Evolutionary conservation across 805 yeast genomes (phyloP).

Genomic region (Priceomyces melissophilus): DNA sequence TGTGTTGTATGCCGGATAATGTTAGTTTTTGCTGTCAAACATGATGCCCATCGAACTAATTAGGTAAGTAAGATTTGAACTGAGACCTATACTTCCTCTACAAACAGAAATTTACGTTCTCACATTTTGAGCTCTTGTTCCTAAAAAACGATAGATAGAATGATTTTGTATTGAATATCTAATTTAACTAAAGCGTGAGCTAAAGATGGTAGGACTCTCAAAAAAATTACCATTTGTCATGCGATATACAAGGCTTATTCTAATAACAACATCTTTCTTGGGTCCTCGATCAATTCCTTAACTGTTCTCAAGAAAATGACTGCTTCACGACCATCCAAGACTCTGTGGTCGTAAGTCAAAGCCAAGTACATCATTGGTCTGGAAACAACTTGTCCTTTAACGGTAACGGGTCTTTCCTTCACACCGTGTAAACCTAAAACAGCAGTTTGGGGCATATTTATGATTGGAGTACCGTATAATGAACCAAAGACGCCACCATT

Average conservation of each 20-base stretch:
- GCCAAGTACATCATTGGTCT: conserved; percentile 99
- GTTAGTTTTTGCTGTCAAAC: neutral
- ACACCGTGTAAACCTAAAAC: conserved; percentile 97
- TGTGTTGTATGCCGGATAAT: neutral
- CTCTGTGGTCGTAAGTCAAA: conserved; percentile 96
- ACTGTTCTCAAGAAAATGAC: conserved; percentile 94
- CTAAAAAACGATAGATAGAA: too few species aligned
- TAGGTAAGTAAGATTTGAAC: too few species aligned
- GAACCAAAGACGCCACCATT: conserved; percentile 99
- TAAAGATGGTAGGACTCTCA: too few species aligned
- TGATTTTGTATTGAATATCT: too few species aligned
- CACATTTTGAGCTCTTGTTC: too few species aligned
- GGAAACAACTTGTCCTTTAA: conserved; percentile 90
- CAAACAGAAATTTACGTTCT: too few species aligned
- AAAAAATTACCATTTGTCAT: too few species aligned
- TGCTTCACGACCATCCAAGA: conserved; percentile 98
- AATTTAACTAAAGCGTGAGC: too few species aligned
- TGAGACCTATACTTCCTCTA: too few species aligned
- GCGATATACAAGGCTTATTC: conserved; percentile 11
- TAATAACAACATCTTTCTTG: conserved; percentile 86
- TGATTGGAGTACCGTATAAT: conserved; percentile 95
- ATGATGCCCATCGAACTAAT: neutral
- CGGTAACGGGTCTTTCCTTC: conserved; percentile 95
- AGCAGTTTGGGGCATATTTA: conserved; percentile 97
- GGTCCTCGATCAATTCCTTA: conserved; percentile 97